phyloP scores from a whole-genome alignment of 2,329 filamentous ascomycete genomes.

The Sporothrix sp. region DNA sequence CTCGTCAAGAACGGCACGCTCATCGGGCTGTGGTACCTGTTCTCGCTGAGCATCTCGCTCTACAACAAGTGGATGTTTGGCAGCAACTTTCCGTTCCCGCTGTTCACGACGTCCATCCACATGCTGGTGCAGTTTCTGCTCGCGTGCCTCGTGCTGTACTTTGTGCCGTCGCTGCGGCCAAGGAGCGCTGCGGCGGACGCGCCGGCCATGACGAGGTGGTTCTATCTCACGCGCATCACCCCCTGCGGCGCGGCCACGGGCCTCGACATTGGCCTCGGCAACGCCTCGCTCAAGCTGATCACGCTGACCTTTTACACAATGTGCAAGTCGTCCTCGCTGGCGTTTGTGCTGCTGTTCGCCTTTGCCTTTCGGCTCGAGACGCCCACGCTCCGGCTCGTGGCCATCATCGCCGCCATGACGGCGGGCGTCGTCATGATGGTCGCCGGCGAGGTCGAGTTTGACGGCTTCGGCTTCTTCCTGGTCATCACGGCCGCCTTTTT shows the following conservation, averaged over 20 bases:
- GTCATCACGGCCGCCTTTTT: constrained; percentile 92
- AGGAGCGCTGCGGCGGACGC: constrained; percentile 24
- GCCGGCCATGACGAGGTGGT: constrained; percentile 64
- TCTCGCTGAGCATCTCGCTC: constrained; percentile 86
- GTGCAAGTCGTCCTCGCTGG: constrained; percentile 96
- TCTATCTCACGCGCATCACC: constrained; percentile 84
- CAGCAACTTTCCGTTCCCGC: constrained; percentile 81
- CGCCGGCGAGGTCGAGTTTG: constrained; percentile 84
- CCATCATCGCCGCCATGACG: constrained; percentile 88
- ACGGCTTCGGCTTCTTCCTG: constrained; percentile 75
- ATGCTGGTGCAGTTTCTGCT: constrained; percentile 91
- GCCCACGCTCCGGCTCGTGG: constrained; percentile 74
- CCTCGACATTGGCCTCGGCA: constrained; percentile 89
- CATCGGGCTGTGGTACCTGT: constrained; percentile 80
- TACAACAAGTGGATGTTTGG: constrained; percentile 99
- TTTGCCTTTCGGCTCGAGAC: constrained; percentile 87
- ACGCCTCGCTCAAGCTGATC: constrained; percentile 92
- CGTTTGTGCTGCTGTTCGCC: constrained; percentile 90
- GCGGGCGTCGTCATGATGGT: constrained; percentile 96
- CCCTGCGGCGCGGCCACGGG: constrained; percentile 90
- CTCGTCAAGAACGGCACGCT: constrained; percentile 67
- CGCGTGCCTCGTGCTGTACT: constrained; percentile 65
- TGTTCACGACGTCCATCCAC: constrained; percentile 91
- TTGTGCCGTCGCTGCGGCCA: constrained; percentile 67
- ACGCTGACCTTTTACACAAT: constrained; percentile 97